Percentiles rank a stretch among this genome's conserved stretches.
These are phyloP conservation scores for Halophytophthora polymorphica DNA, from an alignment of 352 stramenopile species.

Conservation along the genomic window DNA sequence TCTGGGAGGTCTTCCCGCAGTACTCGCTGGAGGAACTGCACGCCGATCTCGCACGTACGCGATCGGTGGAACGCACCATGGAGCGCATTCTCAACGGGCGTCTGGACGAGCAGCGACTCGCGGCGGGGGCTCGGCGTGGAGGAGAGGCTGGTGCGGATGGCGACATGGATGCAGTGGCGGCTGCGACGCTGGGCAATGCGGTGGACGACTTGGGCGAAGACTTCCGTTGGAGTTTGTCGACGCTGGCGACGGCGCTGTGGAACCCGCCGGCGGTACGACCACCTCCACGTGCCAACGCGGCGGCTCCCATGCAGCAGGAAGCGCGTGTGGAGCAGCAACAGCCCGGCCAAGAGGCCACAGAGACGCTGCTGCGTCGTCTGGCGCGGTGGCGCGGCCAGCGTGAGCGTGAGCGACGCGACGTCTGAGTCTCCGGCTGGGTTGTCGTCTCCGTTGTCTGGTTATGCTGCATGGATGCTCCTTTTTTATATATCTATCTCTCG, in stretches of 20 bases:
- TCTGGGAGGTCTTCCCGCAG: constrained; percentile 76
- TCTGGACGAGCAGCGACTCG: constrained; percentile 35
- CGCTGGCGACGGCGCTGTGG: constrained; percentile 30
- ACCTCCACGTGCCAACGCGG: not conserved
- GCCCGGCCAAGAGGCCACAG: constrained; percentile 2
- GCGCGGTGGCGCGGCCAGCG: constrained; percentile 6
- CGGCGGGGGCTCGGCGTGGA: constrained; percentile 16
- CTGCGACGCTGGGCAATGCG: constrained; percentile 26
- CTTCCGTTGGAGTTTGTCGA: constrained; percentile 37
- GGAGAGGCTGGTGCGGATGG: constrained; percentile 12
- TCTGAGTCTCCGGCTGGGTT: not conserved
- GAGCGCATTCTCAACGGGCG: constrained; percentile 64
- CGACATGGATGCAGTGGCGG: constrained; percentile 8
- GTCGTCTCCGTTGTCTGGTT: not conserved
- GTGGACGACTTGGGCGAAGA: constrained; percentile 39
- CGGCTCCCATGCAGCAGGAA: constrained; percentile 6
- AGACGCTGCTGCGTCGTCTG: constrained; percentile 19
- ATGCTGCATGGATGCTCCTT: not conserved
- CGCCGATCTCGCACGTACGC: constrained; percentile 47
- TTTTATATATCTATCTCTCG: not conserved
- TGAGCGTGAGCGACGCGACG: too few relatives aligned
- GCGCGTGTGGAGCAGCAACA: constrained; percentile 3
- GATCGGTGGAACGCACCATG: constrained; percentile 66
- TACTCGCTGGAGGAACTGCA: constrained; percentile 56
- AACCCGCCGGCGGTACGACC: constrained; percentile 1